Percentiles rank a stretch among this genome's conserved stretches.
Evolutionary conservation across 2,329 filamentous ascomycete genomes (phyloP).

Genomic region (Colletotrichum costaricense): DNA sequence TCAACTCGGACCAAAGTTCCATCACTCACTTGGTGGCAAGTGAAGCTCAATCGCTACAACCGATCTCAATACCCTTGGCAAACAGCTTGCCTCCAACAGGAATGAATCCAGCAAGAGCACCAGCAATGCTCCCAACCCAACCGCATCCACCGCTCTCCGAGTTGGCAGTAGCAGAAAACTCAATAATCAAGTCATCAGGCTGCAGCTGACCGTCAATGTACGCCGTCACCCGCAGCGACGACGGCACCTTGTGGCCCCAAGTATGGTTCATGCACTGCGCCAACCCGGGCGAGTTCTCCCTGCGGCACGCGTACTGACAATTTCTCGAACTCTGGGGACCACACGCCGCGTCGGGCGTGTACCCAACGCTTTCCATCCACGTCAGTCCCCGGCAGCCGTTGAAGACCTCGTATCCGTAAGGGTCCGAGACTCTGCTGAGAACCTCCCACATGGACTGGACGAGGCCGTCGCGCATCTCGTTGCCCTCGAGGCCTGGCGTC

Average conservation of each 20-base stretch:
- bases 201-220: slow-evolving; percentile 35
- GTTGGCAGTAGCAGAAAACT: slow-evolving; percentile 22
- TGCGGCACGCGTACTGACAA: slow-evolving; percentile 25
- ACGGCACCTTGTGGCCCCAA: slow-evolving; percentile 35
- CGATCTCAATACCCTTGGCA: slow-evolving; percentile 27
- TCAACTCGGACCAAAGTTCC: too few species aligned
- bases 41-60: slow-evolving; percentile 14
- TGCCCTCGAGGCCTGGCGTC: slow-evolving; percentile 17
- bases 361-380: slow-evolving; percentile 32
- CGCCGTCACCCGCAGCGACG: slow-evolving; percentile 31
- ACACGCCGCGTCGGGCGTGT: slow-evolving; percentile 16
- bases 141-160: slow-evolving; percentile 28
- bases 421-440: slow-evolving; percentile 17
- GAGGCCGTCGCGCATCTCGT: slow-evolving; percentile 36
- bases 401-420: slow-evolving; percentile 33
- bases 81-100: slow-evolving; percentile 26
- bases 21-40: too few species aligned
- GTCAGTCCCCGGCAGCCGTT: slow-evolving; percentile 30
- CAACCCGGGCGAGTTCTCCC: slow-evolving; percentile 22
- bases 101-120: slow-evolving; percentile 29
- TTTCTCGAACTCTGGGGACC: slow-evolving; percentile 10
- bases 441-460: slow-evolving; percentile 34
- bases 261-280: slow-evolving; percentile 32
- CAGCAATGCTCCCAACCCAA: slow-evolving; percentile 22
- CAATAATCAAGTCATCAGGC: slow-evolving; percentile 34